Evolutionary conservation across 805 yeast genomes (phyloP).

Genomic region (Yarrowia keelungensis): DNA sequence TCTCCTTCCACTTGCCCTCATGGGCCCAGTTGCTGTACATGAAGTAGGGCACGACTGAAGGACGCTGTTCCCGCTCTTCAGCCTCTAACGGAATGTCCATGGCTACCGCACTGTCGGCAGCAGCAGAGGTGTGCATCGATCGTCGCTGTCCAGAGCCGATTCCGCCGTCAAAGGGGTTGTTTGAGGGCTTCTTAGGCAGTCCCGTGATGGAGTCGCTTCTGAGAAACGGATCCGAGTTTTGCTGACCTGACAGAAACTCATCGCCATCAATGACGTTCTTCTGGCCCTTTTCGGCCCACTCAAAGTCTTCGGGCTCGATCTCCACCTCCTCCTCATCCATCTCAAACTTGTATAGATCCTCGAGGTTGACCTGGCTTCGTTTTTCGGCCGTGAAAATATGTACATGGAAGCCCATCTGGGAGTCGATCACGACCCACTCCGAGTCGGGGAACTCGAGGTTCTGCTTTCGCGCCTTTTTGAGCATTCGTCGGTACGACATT

Average conservation of each 20-base stretch:
- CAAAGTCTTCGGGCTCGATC: conserved; percentile 21
- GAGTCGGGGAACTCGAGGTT: conserved; percentile 55
- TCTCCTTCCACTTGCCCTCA: neutral
- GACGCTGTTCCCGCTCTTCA: neutral
- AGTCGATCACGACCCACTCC: conserved; percentile 80
- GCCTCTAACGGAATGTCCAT: neutral
- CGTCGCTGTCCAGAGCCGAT: conserved; percentile 27
- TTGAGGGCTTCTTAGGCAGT: conserved; percentile 7
- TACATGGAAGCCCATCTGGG: conserved; percentile 65
- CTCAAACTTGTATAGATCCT: conserved; percentile 53
- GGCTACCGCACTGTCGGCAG: neutral
- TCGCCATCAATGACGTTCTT: conserved; percentile 21
- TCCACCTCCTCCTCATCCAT: conserved; percentile 37
- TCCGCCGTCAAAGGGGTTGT: conserved; percentile 30
- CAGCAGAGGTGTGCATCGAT: conserved; percentile 9
- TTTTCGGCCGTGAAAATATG: conserved; percentile 78
- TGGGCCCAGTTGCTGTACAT: conserved; percentile 24
- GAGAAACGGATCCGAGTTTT: conserved; percentile 19
- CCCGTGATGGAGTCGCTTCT: conserved; percentile 17
- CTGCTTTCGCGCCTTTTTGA: conserved; percentile 60
- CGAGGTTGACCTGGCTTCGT: conserved; percentile 72
- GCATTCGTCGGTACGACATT: conserved; percentile 59
- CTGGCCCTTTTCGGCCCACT: conserved; percentile 16
- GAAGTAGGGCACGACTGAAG: conserved; percentile 5
- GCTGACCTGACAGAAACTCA: conserved; percentile 23